Percentiles rank a stretch among this genome's conserved stretches.
Conservation (phyloP, 2,329 filamentous ascomycete genomes). For the Xylaria sp. region DNA sequence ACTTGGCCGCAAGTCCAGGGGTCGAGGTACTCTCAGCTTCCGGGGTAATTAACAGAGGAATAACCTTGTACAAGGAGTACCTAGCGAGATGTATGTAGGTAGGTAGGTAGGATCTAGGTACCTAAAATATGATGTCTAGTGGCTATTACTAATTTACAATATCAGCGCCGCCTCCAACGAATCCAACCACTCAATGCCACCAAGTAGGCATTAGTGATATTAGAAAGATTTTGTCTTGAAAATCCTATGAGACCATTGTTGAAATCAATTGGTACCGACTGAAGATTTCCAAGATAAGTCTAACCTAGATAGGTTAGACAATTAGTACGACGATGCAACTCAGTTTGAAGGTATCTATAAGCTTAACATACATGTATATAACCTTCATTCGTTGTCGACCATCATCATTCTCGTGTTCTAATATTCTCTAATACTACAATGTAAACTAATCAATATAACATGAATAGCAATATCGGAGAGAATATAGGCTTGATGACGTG, state of each 20-base stretch:
- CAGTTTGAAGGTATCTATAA: too few relatives aligned
- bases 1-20: constrained; percentile 10
- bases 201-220: not conserved
- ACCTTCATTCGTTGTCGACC: not conserved
- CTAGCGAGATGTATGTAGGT: too few relatives aligned
- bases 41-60: constrained; percentile 20
- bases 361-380: not conserved
- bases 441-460: too few relatives aligned
- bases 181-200: not conserved
- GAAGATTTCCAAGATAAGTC: not conserved
- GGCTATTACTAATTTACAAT: not conserved
- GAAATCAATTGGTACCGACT: not conserved
- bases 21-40: not conserved
- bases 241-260: not conserved
- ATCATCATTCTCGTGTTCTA: not conserved
- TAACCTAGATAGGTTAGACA: not conserved
- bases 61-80: too few relatives aligned
- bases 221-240: not conserved
- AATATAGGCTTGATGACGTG: not conserved
- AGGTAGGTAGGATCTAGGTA: too few relatives aligned
- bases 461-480: too few relatives aligned
- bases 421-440: not conserved
- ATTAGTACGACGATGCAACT: not conserved
- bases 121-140: too few relatives aligned
- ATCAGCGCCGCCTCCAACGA: not conserved